These are phyloP conservation scores for Penicillium verhagenii DNA, from an alignment of 495 filamentous ascomycete species.

Conservation along the genomic window DNA sequence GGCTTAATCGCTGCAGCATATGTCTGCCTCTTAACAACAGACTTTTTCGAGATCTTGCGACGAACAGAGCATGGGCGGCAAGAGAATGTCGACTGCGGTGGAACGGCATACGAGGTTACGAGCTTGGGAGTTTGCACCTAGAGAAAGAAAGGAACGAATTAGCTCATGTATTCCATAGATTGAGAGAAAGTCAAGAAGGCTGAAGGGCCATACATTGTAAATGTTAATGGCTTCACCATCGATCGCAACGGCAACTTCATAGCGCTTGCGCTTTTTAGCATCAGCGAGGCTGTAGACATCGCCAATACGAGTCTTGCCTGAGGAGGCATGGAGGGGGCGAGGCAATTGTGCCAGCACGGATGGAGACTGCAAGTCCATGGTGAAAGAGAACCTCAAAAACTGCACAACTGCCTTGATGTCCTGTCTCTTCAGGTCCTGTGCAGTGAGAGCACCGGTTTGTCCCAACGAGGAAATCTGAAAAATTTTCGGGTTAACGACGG, in stretches of 20 bases:
- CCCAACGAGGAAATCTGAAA: slow-evolving; percentile 39
- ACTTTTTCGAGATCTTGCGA: slow-evolving; percentile 50
- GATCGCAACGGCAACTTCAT: slow-evolving; percentile 80
- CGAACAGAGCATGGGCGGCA: slow-evolving; percentile 76
- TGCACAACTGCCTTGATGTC: slow-evolving; percentile 10
- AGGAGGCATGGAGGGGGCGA: slow-evolving; percentile 58
- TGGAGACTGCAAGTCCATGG: slow-evolving; percentile 47
- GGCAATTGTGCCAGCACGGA: slow-evolving; percentile 65
- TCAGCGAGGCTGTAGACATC: slow-evolving; percentile 72
- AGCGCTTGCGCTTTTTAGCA: slow-evolving; percentile 79
- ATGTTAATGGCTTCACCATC: slow-evolving; percentile 91
- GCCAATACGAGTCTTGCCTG: slow-evolving; percentile 59
- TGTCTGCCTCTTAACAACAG: slow-evolving; percentile 64
- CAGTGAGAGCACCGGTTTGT: slow-evolving; percentile 23
- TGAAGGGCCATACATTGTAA: slow-evolving; percentile 70
- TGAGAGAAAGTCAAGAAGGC: not conserved
- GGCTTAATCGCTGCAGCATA: slow-evolving; percentile 54
- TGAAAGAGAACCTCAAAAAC: slow-evolving; percentile 11
- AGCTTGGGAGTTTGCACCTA: slow-evolving; percentile 78
- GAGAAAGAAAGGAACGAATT: not conserved
- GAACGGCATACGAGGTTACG: slow-evolving; percentile 80
- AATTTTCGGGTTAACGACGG: slow-evolving; percentile 42
- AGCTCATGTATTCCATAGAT: not conserved
- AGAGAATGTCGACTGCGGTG: slow-evolving; percentile 75
- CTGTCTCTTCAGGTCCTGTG: slow-evolving; percentile 23